Conservation (phyloP, 257 asterid species). For the Mitragyna speciosa region DNA sequence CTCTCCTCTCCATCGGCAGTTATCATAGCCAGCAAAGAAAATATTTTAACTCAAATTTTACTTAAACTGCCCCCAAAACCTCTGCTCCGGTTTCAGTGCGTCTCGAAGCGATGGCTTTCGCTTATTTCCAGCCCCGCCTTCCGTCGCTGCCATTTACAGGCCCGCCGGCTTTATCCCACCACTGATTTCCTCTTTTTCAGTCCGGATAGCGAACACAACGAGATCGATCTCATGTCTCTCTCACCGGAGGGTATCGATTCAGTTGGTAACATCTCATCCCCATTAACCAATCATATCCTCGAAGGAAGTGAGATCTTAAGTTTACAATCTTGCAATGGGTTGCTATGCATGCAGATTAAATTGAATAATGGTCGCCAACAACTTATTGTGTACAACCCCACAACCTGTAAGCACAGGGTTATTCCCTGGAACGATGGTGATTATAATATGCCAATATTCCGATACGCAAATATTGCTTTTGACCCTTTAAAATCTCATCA, state of each 20-base stretch:
- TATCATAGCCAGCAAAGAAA: not conserved
- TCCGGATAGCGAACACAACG: no score
- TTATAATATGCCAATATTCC: not conserved
- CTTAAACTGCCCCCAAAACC: slow-evolving; percentile 6
- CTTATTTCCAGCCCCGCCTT: not conserved
- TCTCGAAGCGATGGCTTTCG: slow-evolving; percentile 13
- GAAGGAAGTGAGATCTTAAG: no score
- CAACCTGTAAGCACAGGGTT: not conserved
- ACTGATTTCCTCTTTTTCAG: not conserved
- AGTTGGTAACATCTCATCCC: no score
- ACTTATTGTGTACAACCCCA: not conserved
- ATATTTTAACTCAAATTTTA: slow-evolving; percentile 10
- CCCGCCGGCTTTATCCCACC: not conserved
- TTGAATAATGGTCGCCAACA: not conserved
- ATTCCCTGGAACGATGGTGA: not conserved
- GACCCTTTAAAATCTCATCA: not conserved
- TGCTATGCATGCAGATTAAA: not conserved
- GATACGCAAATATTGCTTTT: not conserved
- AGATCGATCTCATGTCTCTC: no score
- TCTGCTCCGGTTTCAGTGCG: slow-evolving; percentile 6
- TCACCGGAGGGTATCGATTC: no score
- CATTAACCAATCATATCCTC: no score
- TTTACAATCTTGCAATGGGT: not conserved
- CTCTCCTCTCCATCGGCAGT: not conserved
- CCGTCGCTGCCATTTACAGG: not conserved